Base-by-base conservation (phyloP, 1,284 basidiomycete genomes). In the Rhodofomes roseus region DNA sequence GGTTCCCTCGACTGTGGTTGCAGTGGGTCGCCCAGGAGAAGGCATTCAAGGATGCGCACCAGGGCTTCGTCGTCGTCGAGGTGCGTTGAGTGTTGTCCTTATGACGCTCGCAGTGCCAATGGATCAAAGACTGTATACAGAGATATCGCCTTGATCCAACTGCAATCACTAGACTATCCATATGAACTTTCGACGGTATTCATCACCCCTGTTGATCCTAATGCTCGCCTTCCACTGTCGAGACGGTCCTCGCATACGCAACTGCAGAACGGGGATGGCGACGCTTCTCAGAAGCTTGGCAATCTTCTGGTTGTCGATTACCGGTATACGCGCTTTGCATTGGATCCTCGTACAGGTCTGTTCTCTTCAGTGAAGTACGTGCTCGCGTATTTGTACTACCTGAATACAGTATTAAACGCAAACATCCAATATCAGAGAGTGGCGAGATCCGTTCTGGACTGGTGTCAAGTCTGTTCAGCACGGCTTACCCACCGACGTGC, bases 1-100 rank as follows among this genome's bases (percentile, higher is more conserved):
- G 97, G 97, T 87, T 97, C 65, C 96, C 97, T 53, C 84, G 81
- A 4, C 68, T 95, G 43, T 97, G 96, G 93, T 83, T 99, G 55
- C 84, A 84, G 39, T 95, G 89, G 81, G 89, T 93, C n/a, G 87
- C 94, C 1, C 81, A 79, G 57, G 93, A 96, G 73, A 90, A 84
- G 57, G 87, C 90, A 4, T 99, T 99, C 68, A 85, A 87, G 48
- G 80, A 92, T 57, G 82, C 87, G 11, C 77, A 79, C 51, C 74
- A 84, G 65, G 89, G 92, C 12, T 86, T 90, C 73, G 83, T 99
- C 55, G 90, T 97, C 23, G 88, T 98, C 55, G 95, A 99, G 84
- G 95, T 95, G 70, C 62, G 87, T 77, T 23, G 63, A 44, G 23
- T 25, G 36, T 8, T 46, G 40, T 22, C 37, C 53, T 36, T 51